phyloP scores from a whole-genome alignment of 768 basidiomycete genomes.

The Neoboletus brunneissimus region DNA sequence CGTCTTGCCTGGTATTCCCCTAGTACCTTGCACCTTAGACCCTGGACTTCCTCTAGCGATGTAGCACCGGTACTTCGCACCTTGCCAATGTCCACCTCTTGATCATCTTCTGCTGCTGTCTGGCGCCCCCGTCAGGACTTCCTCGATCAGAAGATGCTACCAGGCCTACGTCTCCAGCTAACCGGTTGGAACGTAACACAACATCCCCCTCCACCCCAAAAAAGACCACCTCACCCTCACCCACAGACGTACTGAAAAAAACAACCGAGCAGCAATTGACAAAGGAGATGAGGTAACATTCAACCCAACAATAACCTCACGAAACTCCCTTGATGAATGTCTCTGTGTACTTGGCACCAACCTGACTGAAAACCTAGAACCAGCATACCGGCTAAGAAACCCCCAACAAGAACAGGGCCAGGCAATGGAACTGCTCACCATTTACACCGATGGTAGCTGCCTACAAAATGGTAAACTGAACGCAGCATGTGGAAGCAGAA shows the following conservation, averaged over 20 bases:
- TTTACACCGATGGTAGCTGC: background rate
- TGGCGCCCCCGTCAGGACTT: too few relatives aligned
- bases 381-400: background rate
- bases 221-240: background rate
- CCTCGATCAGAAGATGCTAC: too few relatives aligned
- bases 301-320: background rate
- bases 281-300: background rate
- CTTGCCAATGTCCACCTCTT: too few relatives aligned
- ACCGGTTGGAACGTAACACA: too few relatives aligned
- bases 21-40: too few relatives aligned
- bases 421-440: background rate
- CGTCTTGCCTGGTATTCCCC: too few relatives aligned
- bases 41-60: too few relatives aligned
- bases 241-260: background rate
- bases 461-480: background rate
- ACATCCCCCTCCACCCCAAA: background rate
- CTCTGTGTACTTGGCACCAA: background rate
- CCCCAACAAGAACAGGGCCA: background rate
- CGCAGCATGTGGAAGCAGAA: background rate
- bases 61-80: too few relatives aligned
- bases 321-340: background rate
- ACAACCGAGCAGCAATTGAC: rapidly evolving
- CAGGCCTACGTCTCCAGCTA: too few relatives aligned
- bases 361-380: background rate
- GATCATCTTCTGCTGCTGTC: too few relatives aligned